Evolutionary conservation across 441 rosid species (phyloP).

Genomic region (Rhodomyrtus psidioides): DNA sequence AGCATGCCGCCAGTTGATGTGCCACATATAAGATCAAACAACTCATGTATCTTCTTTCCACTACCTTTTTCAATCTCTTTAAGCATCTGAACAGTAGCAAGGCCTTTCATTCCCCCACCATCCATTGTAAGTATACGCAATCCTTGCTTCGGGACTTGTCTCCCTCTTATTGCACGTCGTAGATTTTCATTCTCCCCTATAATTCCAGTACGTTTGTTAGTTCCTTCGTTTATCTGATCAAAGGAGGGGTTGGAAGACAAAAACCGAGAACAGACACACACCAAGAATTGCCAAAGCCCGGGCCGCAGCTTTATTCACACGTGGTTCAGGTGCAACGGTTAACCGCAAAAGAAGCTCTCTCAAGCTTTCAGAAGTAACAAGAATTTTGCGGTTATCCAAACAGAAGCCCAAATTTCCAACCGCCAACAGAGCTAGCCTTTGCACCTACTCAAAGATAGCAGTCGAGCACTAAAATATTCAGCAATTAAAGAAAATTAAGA

Average conservation of each 20-base stretch:
- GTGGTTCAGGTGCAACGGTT: constrained; percentile 69
- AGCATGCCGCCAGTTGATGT: constrained; percentile 99
- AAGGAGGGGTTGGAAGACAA: constrained; percentile 1
- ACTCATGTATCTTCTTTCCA: constrained; percentile 90
- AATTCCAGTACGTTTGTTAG: background rate
- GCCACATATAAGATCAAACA: constrained; percentile 96
- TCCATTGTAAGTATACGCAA: constrained; percentile 96
- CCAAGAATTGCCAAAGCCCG: constrained; percentile 99
- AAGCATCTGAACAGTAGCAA: constrained; percentile 93
- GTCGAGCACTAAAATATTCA: background rate
- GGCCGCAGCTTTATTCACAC: constrained; percentile 92
- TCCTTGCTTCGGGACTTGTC: constrained; percentile 86
- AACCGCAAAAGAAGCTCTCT: constrained; percentile 79
- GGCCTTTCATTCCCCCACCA: constrained; percentile 99
- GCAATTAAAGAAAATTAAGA: background rate
- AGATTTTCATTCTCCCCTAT: constrained; percentile 92
- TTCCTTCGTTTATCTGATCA: background rate
- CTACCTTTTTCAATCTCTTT: constrained; percentile 95
- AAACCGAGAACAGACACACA: constrained; percentile 25
- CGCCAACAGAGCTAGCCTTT: constrained; percentile 79
- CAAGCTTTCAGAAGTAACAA: constrained; percentile 94
- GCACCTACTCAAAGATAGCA: constrained; percentile 51
- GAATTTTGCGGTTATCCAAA: constrained; percentile 79
- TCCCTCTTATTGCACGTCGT: constrained; percentile 86
- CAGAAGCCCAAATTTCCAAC: constrained; percentile 97